Evolutionary conservation across 2,329 filamentous ascomycete species (phyloP).

Genomic region (Colletotrichum graminicola): DNA sequence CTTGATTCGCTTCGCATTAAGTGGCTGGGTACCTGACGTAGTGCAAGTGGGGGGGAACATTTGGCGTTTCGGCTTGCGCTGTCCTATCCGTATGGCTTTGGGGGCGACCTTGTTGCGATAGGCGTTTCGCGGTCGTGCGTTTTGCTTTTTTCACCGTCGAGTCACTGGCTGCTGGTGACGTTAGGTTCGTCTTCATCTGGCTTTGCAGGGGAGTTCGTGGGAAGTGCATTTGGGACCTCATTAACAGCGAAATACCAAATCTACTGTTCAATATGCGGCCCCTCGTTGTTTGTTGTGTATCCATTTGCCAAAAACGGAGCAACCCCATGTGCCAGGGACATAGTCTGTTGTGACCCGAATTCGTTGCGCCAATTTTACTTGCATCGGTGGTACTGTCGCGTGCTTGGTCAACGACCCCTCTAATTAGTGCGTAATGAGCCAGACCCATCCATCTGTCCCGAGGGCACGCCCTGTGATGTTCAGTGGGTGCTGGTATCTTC

Average conservation of each 20-base stretch:
- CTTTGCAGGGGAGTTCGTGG: constrained; percentile 40
- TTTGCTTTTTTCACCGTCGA: constrained; percentile 15
- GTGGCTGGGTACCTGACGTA: constrained; percentile 29
- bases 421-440: constrained; percentile 36
- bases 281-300: constrained; percentile 10
- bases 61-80: constrained; percentile 41
- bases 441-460: constrained; percentile 16
- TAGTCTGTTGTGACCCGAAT: neutral
- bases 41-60: constrained; percentile 29
- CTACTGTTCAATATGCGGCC: constrained; percentile 24
- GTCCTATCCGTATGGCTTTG: constrained; percentile 34
- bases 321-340: neutral
- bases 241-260: constrained; percentile 42
- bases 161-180: constrained; percentile 22
- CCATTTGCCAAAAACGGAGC: constrained; percentile 30
- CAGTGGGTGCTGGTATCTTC: constrained; percentile 12
- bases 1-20: constrained; percentile 36
- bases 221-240: constrained; percentile 34
- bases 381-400: constrained; percentile 22
- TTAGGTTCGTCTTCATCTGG: constrained; percentile 37
- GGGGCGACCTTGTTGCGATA: constrained; percentile 35
- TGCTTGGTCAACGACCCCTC: constrained; percentile 11
- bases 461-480: constrained; percentile 12
- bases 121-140: constrained; percentile 39
- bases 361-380: neutral